Evolutionary conservation across 306 rosid genomes (phyloP), one percentile per base, ranked within the genome.

Genomic region (Rosa persica): DNA sequence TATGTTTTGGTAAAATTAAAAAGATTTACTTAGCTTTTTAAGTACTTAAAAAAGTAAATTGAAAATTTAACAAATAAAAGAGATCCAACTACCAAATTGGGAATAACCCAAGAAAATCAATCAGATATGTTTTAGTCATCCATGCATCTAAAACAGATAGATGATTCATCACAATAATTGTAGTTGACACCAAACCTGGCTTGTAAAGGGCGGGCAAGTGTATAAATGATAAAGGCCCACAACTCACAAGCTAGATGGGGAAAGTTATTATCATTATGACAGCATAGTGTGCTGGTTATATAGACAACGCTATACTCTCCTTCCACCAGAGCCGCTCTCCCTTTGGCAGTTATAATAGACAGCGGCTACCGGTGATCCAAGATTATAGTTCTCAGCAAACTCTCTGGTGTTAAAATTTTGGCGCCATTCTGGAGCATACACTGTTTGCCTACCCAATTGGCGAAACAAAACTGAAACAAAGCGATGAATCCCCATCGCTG

Each of bases 361-460:
- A 4, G 96, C 90, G 1, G 94, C 87, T 23, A 84, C 96, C 0
- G 97, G 98, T 30, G 73, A 58, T 47, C 97, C 98, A 5, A 92
- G 93, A 75, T 93, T 93, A 81, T 92, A 92, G 91, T 79, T 88
- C 69, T 64, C 93, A 19, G 97, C 96, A 44, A 93, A 93, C 67
- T 85, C 91, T 85, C 54, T 82, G 1, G 92, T 90, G 42, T 86
- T 93, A 81, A 92, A 93, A 72, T 93, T 89, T 30, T 92, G 97
- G 30, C 97, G 96, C 98, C 98, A 93, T 15, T 85, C 90, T 0
- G 98, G 96, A 30, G 97, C 97, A 39, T 87, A 90, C 60, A 92
- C 98, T 2, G 90, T 93, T 13, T 92, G 89, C 77, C 97, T 84
- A 6, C 96, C 94, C 6, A 90, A 51, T 70, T 92, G 97, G 0